phyloP scores from a whole-genome alignment of 2,329 filamentous ascomycete species.

The Basipetospora sp. region DNA sequence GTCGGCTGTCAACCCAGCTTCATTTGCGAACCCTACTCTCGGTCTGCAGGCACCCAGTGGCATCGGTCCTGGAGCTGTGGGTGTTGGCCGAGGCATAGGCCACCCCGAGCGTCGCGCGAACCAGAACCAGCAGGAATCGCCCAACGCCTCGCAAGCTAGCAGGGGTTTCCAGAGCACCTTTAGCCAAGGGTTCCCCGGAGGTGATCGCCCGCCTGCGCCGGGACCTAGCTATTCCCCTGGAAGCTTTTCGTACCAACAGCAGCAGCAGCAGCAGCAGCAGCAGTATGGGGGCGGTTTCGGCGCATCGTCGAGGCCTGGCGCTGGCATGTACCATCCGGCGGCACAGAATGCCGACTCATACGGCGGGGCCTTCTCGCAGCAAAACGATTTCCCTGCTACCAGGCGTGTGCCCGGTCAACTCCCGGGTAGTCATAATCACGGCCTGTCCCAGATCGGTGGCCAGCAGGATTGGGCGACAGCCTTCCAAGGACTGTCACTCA shows the following conservation, averaged over 20 bases:
- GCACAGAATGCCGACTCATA: slow-evolving; percentile 2
- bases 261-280: slow-evolving; percentile 11
- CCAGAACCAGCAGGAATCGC: slow-evolving; percentile 20
- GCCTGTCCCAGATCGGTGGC: slow-evolving; percentile 25
- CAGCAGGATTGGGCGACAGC: slow-evolving; percentile 46
- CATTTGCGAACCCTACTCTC: slow-evolving; percentile 67
- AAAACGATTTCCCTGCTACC: slow-evolving; percentile 2
- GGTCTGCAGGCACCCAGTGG: slow-evolving; percentile 56
- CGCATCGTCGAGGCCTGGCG: background rate
- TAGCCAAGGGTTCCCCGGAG: slow-evolving; percentile 2
- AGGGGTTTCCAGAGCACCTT: slow-evolving; percentile 2
- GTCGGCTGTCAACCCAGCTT: slow-evolving; percentile 96
- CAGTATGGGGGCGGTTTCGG: slow-evolving; percentile 2
- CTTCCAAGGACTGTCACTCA: slow-evolving; percentile 61
- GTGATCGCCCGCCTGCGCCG: background rate
- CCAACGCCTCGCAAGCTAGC: background rate
- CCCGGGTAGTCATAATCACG: slow-evolving; percentile 22
- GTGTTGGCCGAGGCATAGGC: slow-evolving; percentile 30
- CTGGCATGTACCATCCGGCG: background rate
- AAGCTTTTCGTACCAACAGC: slow-evolving; percentile 6
- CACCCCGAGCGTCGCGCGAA: slow-evolving; percentile 36
- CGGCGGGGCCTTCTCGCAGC: slow-evolving; percentile 5
- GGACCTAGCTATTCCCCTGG: slow-evolving; percentile 2
- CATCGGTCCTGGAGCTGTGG: slow-evolving; percentile 50
- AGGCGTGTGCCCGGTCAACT: slow-evolving; percentile 8